Evolutionary conservation across 2,329 filamentous ascomycete species (phyloP).

Genomic region (Monilinia fructicola): DNA sequence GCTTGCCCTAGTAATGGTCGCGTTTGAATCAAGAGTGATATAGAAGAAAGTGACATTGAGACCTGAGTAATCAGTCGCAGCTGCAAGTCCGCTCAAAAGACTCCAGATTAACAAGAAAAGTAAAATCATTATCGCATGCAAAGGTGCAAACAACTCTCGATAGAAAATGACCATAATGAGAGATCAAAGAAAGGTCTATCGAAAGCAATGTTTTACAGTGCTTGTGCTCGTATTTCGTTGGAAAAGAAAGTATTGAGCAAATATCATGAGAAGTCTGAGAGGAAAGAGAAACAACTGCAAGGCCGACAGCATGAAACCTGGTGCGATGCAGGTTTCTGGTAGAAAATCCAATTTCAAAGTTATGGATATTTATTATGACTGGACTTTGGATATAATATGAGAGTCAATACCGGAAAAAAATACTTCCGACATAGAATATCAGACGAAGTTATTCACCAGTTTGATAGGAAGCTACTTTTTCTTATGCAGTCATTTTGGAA

Average conservation of each 20-base stretch:
- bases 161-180: background rate
- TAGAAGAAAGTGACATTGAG: conserved; percentile 15
- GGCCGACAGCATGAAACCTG: background rate
- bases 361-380: background rate
- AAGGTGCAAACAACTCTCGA: background rate
- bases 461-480: background rate
- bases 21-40: conserved; percentile 2
- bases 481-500: background rate
- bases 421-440: background rate
- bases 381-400: background rate
- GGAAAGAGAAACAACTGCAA: background rate
- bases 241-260: background rate
- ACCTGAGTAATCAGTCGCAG: background rate
- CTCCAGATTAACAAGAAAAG: background rate
- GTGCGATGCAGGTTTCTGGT: background rate
- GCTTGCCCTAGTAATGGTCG: background rate
- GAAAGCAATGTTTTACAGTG: background rate
- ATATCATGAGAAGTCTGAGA: background rate
- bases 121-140: background rate
- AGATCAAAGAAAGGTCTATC: background rate
- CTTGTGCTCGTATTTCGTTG: background rate
- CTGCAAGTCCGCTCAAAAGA: background rate
- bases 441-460: conserved; percentile 6
- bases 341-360: background rate
- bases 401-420: background rate